These are phyloP conservation scores for Athelia sp. DNA, from an alignment of 1,284 basidiomycete genomes.

Conservation along the genomic window DNA sequence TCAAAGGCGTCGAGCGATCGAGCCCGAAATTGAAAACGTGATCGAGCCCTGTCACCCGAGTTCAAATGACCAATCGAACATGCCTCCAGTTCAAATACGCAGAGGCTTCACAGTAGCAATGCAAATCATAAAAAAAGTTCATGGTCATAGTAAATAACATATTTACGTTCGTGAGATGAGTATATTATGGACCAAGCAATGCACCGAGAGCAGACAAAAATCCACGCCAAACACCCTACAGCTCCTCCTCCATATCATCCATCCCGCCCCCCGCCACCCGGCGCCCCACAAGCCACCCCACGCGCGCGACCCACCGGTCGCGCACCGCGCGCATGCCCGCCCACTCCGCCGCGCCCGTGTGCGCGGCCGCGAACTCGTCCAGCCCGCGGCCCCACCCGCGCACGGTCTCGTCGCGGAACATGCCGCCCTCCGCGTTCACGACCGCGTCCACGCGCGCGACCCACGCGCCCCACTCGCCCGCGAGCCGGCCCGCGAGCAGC, in stretches of 20 bases:
- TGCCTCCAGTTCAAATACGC: too few species aligned
- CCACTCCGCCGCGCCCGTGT: slow-evolving; percentile 32
- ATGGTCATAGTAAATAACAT: too few species aligned
- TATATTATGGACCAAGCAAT: too few species aligned
- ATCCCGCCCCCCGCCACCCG: slow-evolving; percentile 14
- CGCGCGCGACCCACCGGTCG: slow-evolving; percentile 65
- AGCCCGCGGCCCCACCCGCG: slow-evolving; percentile 61
- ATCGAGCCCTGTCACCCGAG: too few species aligned
- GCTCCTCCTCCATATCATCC: slow-evolving; percentile 44
- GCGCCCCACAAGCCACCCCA: slow-evolving; percentile 74
- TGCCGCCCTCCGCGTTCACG: slow-evolving; percentile 68
- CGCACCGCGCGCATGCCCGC: slow-evolving; percentile 53
- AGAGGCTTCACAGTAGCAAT: too few species aligned
- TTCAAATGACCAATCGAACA: too few species aligned
- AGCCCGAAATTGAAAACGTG: too few species aligned
- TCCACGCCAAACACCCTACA: slow-evolving; percentile 7
- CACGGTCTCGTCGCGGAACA: slow-evolving; percentile 72
- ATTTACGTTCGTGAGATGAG: too few species aligned
- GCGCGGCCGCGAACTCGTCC: slow-evolving; percentile 53
- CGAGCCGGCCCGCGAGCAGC: slow-evolving; percentile 53
- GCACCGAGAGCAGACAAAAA: too few species aligned
- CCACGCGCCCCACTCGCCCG: slow-evolving; percentile 75
- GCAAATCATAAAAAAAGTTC: too few species aligned
- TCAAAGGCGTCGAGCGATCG: too few species aligned
- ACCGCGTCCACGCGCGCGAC: slow-evolving; percentile 59